phyloP scores from a whole-genome alignment of 192 early-diverging fungal genomes.

The Coemansia sp. region DNA sequence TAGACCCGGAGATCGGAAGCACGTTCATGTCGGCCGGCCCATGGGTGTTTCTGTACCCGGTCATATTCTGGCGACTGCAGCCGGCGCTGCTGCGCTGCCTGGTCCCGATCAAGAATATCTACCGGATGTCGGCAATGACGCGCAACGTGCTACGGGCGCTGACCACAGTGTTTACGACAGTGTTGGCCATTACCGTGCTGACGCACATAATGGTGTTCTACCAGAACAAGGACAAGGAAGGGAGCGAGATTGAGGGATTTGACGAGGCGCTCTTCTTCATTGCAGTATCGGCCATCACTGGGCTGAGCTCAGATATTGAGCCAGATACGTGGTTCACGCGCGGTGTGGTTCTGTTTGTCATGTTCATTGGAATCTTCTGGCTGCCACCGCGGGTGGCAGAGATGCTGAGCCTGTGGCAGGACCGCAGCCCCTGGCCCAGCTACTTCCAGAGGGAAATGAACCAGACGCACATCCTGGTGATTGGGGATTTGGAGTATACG shows the following conservation, averaged over 20 bases:
- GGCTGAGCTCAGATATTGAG: slow-evolving; percentile 63
- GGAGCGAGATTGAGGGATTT: slow-evolving; percentile 47
- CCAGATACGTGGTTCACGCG: slow-evolving; percentile 53
- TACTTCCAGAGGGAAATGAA: slow-evolving; percentile 48
- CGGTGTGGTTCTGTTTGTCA: slow-evolving; percentile 57
- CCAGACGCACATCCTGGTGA: slow-evolving; percentile 58
- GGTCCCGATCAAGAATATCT: slow-evolving; percentile 59
- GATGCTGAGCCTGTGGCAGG: slow-evolving; percentile 56
- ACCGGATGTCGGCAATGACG: slow-evolving; percentile 53
- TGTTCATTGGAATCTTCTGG: slow-evolving; percentile 67
- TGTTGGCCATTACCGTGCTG: slow-evolving; percentile 65
- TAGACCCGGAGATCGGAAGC: slow-evolving; percentile 29
- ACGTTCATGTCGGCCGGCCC: slow-evolving; percentile 60
- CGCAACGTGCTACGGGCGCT: slow-evolving; percentile 58
- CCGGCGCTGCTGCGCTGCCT: slow-evolving; percentile 53
- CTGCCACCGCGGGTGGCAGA: slow-evolving; percentile 61
- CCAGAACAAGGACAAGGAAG: slow-evolving; percentile 49
- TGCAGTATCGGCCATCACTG: slow-evolving; percentile 54
- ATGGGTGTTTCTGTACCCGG: slow-evolving; percentile 53
- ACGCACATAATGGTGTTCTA: slow-evolving; percentile 61
- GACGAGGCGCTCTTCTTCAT: slow-evolving; percentile 58
- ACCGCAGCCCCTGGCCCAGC: slow-evolving; percentile 54
- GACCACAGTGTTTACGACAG: slow-evolving; percentile 60
- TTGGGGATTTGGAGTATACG: slow-evolving; percentile 59
- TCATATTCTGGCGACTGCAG: slow-evolving; percentile 64